These are phyloP conservation scores for Knoxdaviesia capensis DNA, from an alignment of 2,329 filamentous ascomycete species.

Conservation along the genomic window DNA sequence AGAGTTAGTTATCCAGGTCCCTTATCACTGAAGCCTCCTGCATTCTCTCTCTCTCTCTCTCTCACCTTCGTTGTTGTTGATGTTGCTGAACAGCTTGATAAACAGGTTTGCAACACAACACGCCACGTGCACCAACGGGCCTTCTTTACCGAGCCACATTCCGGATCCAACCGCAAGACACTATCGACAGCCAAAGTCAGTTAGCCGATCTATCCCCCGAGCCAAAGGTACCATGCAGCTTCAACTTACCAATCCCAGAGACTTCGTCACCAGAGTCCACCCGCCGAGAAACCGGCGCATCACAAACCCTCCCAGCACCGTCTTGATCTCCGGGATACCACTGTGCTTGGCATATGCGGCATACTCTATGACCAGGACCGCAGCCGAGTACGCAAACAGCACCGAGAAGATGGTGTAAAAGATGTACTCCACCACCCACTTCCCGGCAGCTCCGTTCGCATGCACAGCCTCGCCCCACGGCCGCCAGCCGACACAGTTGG, in stretches of 20 bases:
- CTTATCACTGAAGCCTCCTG: too few species aligned
- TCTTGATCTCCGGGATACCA: conserved; percentile 96
- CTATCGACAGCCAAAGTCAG: conserved; percentile 17
- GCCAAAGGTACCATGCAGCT: background rate
- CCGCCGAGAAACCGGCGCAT: conserved; percentile 69
- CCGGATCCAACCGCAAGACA: conserved; percentile 83
- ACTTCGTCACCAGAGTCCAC: conserved; percentile 84
- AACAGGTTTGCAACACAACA: conserved; percentile 92
- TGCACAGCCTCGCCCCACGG: conserved; percentile 57
- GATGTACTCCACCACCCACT: conserved; percentile 70
- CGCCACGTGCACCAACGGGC: conserved; percentile 83
- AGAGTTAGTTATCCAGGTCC: background rate
- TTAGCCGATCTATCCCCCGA: background rate
- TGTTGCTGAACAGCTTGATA: conserved; percentile 67
- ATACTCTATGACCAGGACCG: conserved; percentile 63
- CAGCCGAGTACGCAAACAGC: conserved; percentile 59
- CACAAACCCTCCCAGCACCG: conserved; percentile 80
- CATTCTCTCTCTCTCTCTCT: conserved; percentile 2
- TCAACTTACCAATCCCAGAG: conserved; percentile 53
- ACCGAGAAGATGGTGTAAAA: conserved; percentile 77
- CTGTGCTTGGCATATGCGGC: conserved; percentile 81
- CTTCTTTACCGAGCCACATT: conserved; percentile 94
- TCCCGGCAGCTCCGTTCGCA: conserved; percentile 42
- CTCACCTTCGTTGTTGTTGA: conserved; percentile 70
- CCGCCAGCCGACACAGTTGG: conserved; percentile 72